Base-by-base conservation (phyloP, 305 asterid genomes). In the Caryopteris hybrid region DNA sequence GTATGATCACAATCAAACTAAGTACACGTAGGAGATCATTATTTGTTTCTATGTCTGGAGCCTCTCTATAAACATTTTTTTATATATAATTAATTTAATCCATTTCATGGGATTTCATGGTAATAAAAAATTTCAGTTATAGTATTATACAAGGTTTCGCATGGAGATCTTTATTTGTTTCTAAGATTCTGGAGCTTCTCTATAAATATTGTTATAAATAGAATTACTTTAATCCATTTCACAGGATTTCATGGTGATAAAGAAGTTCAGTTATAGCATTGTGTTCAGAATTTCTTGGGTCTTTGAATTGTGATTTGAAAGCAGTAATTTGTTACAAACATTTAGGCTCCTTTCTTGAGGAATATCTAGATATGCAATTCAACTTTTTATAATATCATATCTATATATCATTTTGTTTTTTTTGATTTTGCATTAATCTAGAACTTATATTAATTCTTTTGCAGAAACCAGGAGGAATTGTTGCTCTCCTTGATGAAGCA, bases 401-500 rank as follows among this genome's bases (percentile, higher is more conserved):
- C 25, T 64, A 13, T 58, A 20, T 43, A 33, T 18, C 16, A 36
- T 14, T 23, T 43, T 54, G 29, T 10, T 36, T 23, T 53, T 56
- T 55, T 23, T 33, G 11, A 43, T 39, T 51, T 41, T 64, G 52
- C 61, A 10, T 66, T 62, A 29, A 6, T 25, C 27, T 60, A 74
- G 58, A 68, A 69, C 74, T 76, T 48, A 63, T 13, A 46, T 33
- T 51, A 12, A 39, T 76, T 66, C 18, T 57, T 74, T 84, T 80
- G 85, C 99, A 94, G 99, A 94, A 89, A 87, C 99, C 99, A 25
- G 98, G 98, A 60, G 98, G 99, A 74, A 87, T 93, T 64, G 54
- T 93, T 74, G 88, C 94, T 80, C 95, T 93, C 66, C 96, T 93
- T 20, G 99, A 94, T 78, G 99, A 94, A 86, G 99, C 99, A 79